phyloP scores from a whole-genome alignment of 73 alveolate species.

The Tetrahymena borealis region DNA sequence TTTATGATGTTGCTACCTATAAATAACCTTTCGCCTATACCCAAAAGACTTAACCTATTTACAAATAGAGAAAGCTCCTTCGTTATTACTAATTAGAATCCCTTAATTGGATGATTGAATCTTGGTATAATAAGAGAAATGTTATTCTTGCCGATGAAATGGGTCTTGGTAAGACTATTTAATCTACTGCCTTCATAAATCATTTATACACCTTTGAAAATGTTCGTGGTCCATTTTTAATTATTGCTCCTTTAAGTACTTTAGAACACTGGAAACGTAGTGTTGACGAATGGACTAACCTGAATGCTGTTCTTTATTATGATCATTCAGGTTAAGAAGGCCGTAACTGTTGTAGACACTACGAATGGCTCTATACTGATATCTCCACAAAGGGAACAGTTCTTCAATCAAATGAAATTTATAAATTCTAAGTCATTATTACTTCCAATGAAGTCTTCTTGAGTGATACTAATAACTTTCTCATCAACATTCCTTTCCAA shows the following conservation, averaged over 20 bases:
- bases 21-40: conserved; percentile 27
- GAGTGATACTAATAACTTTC: conserved; percentile 67
- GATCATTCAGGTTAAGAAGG: conserved; percentile 79
- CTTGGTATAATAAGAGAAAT: conserved; percentile 69
- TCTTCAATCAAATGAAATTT: conserved; percentile 57
- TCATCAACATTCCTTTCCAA: conserved; percentile 76
- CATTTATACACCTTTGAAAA: conserved; percentile 40
- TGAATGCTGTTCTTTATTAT: conserved; percentile 74
- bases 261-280: conserved; percentile 85
- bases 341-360: conserved; percentile 55
- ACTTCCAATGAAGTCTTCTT: conserved; percentile 92
- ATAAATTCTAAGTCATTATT: conserved; percentile 69
- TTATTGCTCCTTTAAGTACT: conserved; percentile 83
- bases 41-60: conserved; percentile 38
- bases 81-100: conserved; percentile 87
- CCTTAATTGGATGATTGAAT: conserved; percentile 82
- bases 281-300: conserved; percentile 84
- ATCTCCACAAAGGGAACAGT: conserved; percentile 61
- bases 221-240: conserved; percentile 76
- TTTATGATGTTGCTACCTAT: neutral
- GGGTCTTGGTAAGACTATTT: conserved; percentile 97
- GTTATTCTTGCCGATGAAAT: conserved; percentile 89
- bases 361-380: conserved; percentile 77
- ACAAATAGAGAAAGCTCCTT: conserved; percentile 36
- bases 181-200: conserved; percentile 73